Base-by-base conservation (phyloP, 2,329 filamentous ascomycete genomes). In the Talaromyces rugulosus region DNA sequence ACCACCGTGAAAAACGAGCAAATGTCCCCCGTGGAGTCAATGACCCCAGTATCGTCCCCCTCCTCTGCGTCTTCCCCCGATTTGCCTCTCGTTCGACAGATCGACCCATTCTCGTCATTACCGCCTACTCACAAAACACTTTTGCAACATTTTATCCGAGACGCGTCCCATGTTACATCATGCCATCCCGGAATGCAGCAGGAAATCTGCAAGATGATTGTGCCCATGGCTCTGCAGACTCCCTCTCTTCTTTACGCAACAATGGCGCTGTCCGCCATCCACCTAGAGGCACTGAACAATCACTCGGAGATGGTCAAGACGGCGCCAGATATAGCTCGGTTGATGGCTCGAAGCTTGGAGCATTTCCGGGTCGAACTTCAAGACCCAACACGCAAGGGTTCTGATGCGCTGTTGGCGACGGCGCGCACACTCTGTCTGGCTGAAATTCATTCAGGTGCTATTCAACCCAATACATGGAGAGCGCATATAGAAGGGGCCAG, bases 161-260 rank as follows among this genome's bases (percentile, higher is more conserved):
- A 78, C 70, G 76, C 76, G 11, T 78, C 76, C 3, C 71, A 74
- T 58, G 74, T 78, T 44, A 78, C 76, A 1, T 74, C 76, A 7
- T 77, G 75, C 31, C 75, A 78, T 62, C 68, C 71, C 1, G 71
- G 74, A 44, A 76, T 78, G 72, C 77, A 77, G 53, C 70, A 70
- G 47, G 74, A 78, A 58, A 76, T 79, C 56, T 79, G 77, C 65
- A 70, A 71, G 23, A 74, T 78, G 72, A 71, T 79, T 14, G 68
- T 80, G n/a, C 77, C 77, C 1, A 78, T 79, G 76, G 77, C 75
- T 27, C 67, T 78, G 1, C 74, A 78, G 58, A 78, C 72, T 9
- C 77, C 75, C 2, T 77, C 77, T 1, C 68, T 80, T 56, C 69
- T 79, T 28, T 76, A 78, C 63, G 77, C 76, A 23, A 80, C 76